Base-by-base conservation (phyloP, 2,329 filamentous ascomycete genomes). In the Camptophora hylomeconis region DNA sequence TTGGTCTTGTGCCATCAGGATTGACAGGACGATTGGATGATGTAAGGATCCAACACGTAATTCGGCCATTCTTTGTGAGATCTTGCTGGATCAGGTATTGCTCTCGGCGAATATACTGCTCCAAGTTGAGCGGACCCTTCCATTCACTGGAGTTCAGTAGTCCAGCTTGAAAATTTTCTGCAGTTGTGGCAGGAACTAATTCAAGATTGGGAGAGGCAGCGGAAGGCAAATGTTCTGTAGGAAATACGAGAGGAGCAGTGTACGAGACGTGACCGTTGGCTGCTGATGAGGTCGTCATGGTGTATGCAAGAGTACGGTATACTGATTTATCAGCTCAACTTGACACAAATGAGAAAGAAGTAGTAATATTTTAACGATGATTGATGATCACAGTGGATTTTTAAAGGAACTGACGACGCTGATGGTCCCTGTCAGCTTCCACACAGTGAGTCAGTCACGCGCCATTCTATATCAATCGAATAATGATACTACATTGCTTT, bases 31-130 rank as follows among this genome's bases (percentile, higher is more conserved):
- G 42, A 23, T 41, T 45, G 21, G 51, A 44, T 40, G 72, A 63
- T 10, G 73, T 61, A 12, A 77, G 52, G 28, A 73, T 60, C 72
- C 72, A 77, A 33, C 60, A 61, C 2, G 65, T 72, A 31, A 75
- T 57, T 2, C 61, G 63, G 17, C 65, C 68, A 32, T 72, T 57
- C 32, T 53, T 58, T 16, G 65, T 69, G 32, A 74, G 50, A 3
- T 56, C 52, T 40, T 70, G 65, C 20, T 56, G 47, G 20, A 57
- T 48, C 5, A 77, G 59, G 25, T 60, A 48, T 12, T 61, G 50
- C 47, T 77, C 72, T 27, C 72, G 66, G 9, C 60, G 58, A 14
- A 75, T 56, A 42, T 76, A 77, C 22, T 65, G 56, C 15, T 68
- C 56, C 2, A 66, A 36, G 8, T 60, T 55, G 12, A 77, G 50